Base-by-base conservation (phyloP, 2,329 filamentous ascomycete species). In the Corniculantispora saksenae region DNA sequence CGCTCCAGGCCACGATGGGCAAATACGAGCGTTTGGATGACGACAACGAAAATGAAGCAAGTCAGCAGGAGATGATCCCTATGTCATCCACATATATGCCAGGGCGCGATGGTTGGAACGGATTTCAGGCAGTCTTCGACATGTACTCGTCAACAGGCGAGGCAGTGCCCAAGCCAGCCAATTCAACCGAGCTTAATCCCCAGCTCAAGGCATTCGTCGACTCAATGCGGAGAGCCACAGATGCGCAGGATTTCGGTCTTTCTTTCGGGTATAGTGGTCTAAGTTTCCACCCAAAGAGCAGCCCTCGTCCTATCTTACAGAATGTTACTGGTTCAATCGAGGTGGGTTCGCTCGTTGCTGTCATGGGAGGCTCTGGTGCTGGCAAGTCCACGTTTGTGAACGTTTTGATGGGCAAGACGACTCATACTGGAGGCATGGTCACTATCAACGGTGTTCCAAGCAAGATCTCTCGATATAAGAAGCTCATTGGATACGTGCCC, bases 301-400 rank as follows among this genome's bases (percentile, higher is more conserved):
- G 74, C 17, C 72, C 74, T 2, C 80, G 77, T 60, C 79, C 80
- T 8, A 82, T 87, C 59, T 74, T 87, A 5, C 79, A 82, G 57
- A 81, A 83, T 15, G 81, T 87, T 7, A 86, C 83, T 0, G 85
- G 85, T 0, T 80, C 77, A 5, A 86, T 87, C 69, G 76, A 84
- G 23, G 77, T 80, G 13, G 85, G 85, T 0, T 81, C 81, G 6
- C 78, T 87, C n/a, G 84, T 82, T 43, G 85, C 84, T 12, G 79
- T 87, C n/a, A 86, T 87, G 84, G 84, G 85, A 8, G 83, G 84
- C 7, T 85, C 82, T 1, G 84, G 85, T n/a, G 84, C 84, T 1
- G 85, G 85, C 35, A 87, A 87, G 72, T 84, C 82, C 21, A 87
- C 85, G 0, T 86, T 88, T 66, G 79, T 87, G 38, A 87, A 87